Conservation (phyloP, 2,329 filamentous ascomycete species). For the Paecilomyces variotii region DNA sequence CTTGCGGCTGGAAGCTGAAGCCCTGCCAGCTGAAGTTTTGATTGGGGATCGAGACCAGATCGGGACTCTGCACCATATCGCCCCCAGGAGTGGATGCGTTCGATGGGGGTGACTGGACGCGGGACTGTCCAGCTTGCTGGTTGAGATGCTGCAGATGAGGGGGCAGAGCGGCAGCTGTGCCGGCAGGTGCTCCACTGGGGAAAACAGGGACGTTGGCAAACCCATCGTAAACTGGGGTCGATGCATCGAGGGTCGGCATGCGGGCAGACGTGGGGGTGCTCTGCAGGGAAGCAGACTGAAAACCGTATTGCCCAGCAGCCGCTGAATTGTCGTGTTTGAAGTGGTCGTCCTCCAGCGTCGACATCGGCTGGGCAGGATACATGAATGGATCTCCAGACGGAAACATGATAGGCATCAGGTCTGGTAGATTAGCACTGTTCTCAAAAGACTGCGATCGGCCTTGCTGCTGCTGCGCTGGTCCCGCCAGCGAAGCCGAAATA, state of each 20-base stretch:
- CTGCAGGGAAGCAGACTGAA: conserved; percentile 12
- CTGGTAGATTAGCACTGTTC: conserved; percentile 30
- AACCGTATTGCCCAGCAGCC: conserved; percentile 13
- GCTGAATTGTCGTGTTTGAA: conserved; percentile 24
- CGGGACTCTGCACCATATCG: conserved; percentile 30
- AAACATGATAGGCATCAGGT: conserved; percentile 45
- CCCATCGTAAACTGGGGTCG: conserved; percentile 19
- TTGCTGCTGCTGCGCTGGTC: conserved; percentile 5
- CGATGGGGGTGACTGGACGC: conserved; percentile 25
- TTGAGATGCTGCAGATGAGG: conserved; percentile 19
- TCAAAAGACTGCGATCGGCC: conserved; percentile 27
- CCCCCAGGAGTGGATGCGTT: conserved; percentile 21
- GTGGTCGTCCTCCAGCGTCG: conserved; percentile 36
- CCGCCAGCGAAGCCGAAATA: background rate
- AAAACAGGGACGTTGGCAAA: conserved; percentile 21
- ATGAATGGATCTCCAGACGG: conserved; percentile 44
- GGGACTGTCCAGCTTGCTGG: conserved; percentile 15
- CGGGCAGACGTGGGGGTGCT: conserved; percentile 9
- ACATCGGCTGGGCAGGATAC: conserved; percentile 43
- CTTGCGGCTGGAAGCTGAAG: conserved; percentile 25
- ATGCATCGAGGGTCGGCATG: conserved; percentile 7
- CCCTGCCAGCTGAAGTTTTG: conserved; percentile 35
- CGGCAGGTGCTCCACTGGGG: conserved; percentile 10
- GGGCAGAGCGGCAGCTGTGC: conserved; percentile 19
- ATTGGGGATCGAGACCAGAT: conserved; percentile 34